Evolutionary conservation across 208 protist species (phyloP).

Genomic region (Plasmodiophora brassicae): DNA sequence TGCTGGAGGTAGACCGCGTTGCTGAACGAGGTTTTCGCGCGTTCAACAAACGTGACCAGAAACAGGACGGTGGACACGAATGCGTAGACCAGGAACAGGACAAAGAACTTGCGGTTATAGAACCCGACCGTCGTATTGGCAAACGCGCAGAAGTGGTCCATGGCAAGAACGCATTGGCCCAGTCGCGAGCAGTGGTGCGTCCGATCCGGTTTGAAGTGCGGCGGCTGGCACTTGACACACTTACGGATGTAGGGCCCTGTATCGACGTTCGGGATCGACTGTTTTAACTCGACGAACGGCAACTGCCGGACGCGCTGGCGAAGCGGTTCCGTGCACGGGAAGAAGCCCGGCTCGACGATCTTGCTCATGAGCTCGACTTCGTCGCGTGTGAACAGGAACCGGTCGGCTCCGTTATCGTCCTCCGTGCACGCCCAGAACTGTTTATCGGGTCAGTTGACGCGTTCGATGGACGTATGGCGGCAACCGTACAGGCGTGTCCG

Average conservation of each 20-base stretch:
- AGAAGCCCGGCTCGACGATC: constrained; percentile 20
- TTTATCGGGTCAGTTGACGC: neutral
- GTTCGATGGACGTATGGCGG: neutral
- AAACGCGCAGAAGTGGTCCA: constrained; percentile 41
- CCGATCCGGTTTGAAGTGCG: constrained; percentile 6
- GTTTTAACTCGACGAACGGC: neutral
- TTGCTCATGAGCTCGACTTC: constrained; percentile 13
- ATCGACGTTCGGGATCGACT: neutral
- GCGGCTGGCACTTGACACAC: neutral
- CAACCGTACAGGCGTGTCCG: neutral
- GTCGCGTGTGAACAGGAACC: neutral
- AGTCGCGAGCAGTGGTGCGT: neutral
- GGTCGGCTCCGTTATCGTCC: neutral
- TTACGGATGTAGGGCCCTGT: neutral
- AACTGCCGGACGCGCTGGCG: neutral
- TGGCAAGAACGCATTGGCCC: neutral
- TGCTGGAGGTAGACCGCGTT: neutral
- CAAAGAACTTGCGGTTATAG: constrained; percentile 42
- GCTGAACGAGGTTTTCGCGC: neutral
- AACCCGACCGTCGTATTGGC: constrained; percentile 35
- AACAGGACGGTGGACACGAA: neutral
- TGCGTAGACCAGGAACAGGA: constrained; percentile 44
- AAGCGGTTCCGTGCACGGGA: neutral
- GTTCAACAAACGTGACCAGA: neutral
- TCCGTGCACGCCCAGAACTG: neutral